Conservation (phyloP, 129 eudicot species). For the Apium graveolens region DNA sequence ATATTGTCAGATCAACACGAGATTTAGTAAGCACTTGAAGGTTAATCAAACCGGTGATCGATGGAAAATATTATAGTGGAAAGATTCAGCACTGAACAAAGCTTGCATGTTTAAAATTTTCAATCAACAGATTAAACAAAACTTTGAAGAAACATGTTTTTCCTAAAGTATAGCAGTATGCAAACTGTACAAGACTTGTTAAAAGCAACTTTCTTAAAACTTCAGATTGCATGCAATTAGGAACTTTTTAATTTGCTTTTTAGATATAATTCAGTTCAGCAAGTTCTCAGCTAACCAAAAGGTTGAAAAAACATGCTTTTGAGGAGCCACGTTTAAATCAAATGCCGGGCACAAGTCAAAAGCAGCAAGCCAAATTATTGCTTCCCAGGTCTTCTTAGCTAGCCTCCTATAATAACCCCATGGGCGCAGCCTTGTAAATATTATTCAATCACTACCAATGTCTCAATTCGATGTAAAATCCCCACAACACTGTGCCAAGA, state of each 20-base stretch:
- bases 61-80: background rate
- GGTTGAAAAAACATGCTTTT: conserved; percentile 3
- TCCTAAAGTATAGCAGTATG: background rate
- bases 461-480: conserved; percentile 68
- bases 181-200: background rate
- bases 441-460: conserved; percentile 34
- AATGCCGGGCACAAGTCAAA: conserved; percentile 21
- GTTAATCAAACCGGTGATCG: background rate
- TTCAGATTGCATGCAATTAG: conserved; percentile 9
- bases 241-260: conserved; percentile 1
- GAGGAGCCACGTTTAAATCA: conserved; percentile 10
- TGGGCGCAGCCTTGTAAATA: background rate
- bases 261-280: background rate
- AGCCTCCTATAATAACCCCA: background rate
- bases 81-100: background rate
- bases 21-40: background rate
- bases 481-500: conserved; percentile 84
- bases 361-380: conserved; percentile 21
- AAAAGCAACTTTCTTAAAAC: background rate
- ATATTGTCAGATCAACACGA: background rate
- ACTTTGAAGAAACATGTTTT: conserved; percentile 1
- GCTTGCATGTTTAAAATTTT: background rate
- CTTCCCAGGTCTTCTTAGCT: background rate
- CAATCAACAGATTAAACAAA: background rate
- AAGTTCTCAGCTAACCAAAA: conserved; percentile 5